phyloP scores from a whole-genome alignment of 352 stramenopile species.

The Phytophthora pini region DNA sequence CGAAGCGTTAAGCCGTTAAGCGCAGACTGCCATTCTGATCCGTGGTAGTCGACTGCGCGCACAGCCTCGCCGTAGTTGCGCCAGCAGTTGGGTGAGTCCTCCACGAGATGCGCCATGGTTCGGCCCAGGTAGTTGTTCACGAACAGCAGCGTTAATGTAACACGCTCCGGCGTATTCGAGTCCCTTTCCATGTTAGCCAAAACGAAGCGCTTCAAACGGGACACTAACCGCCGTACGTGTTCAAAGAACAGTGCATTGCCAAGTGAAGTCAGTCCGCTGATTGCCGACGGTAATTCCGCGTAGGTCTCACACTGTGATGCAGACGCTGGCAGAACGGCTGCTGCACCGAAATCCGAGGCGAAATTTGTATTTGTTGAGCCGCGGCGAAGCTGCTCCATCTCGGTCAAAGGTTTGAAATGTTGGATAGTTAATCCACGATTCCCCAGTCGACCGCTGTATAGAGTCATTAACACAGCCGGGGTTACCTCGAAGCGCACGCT shows the following conservation, averaged over 20 bases:
- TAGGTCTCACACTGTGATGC: neutral
- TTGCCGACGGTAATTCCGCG: neutral
- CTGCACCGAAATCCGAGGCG: neutral
- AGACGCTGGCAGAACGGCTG: neutral
- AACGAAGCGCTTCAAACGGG: neutral
- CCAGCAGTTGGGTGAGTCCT: conserved; percentile 9
- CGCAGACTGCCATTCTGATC: neutral
- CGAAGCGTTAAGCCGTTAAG: neutral
- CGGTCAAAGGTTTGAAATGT: neutral
- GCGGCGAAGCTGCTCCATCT: conserved; percentile 2
- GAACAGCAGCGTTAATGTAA: neutral
- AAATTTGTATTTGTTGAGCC: conserved; percentile 7
- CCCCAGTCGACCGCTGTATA: neutral
- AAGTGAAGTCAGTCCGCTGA: conserved; percentile 1
- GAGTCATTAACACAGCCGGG: neutral
- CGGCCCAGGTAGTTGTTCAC: conserved; percentile 1
- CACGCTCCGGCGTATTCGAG: conserved; percentile 1
- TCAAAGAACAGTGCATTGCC: neutral
- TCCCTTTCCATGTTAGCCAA: conserved; percentile 1
- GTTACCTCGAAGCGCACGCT: conserved; percentile 1
- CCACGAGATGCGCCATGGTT: conserved; percentile 1
- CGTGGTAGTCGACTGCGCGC: conserved; percentile 10
- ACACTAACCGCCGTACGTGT: neutral
- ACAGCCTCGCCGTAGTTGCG: conserved; percentile 2
- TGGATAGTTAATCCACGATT: neutral